Evolutionary conservation across 2,329 filamentous ascomycete species (phyloP).

Genomic region (Neopestalotiopsis sp.): DNA sequence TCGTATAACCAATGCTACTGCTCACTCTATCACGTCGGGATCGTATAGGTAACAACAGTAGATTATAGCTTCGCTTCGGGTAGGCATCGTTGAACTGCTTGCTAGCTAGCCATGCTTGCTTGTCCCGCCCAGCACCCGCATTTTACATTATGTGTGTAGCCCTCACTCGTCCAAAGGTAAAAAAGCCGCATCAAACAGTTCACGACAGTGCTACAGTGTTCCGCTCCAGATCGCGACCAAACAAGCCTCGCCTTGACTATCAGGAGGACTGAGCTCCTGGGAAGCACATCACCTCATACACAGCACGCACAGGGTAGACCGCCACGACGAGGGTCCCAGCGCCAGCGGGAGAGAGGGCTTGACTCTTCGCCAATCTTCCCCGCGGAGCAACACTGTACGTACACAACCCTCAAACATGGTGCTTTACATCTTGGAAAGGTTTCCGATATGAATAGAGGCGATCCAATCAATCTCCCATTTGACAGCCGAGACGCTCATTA

Average conservation of each 20-base stretch:
- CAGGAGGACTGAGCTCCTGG: not conserved
- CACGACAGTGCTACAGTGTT: not conserved
- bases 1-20: not conserved
- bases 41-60: not conserved
- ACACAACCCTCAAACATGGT: not conserved
- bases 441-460: not conserved
- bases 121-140: not conserved
- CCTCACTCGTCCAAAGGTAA: not conserved
- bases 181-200: not conserved
- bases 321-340: not conserved
- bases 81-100: no score
- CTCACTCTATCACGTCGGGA: not conserved
- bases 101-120: not conserved
- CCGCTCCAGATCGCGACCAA: conserved; percentile 13
- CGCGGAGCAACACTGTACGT: not conserved
- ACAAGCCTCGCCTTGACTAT: conserved; percentile 5
- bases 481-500: not conserved
- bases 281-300: no score
- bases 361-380: conserved; percentile 8
- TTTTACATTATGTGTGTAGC: not conserved
- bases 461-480: not conserved
- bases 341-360: conserved; percentile 11
- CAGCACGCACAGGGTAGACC: no score
- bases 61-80: no score
- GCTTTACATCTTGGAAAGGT: not conserved